Base-by-base conservation (phyloP, 1,139 yeast genomes). In the Diutina rugosa region DNA sequence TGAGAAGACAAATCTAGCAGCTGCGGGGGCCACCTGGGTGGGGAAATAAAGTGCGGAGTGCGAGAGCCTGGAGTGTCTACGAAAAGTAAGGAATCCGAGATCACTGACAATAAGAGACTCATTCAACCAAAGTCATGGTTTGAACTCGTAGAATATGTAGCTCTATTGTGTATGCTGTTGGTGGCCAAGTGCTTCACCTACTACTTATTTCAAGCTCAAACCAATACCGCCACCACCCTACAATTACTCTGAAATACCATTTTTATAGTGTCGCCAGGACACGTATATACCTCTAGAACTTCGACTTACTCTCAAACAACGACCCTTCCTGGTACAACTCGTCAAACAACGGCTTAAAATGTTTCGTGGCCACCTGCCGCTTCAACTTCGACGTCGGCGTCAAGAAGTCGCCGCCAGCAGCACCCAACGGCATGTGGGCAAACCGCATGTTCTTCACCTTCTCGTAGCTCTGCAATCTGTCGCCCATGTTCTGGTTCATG, bases 371-470 rank as follows among this genome's bases (percentile, higher is more conserved):
- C 46, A 65, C 57, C 1, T 69, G 78, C 63, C 95, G 74, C 70
- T 83, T 85, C 60, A 86, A 77, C 70, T 87, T 87, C 65, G 86
- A 69, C 2, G 95, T 87, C 52, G 95, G 95, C 5, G 95, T 87
- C 51, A 87, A 69, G n/a, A 82, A 80, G 56, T 82, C 85, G 58
- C 82, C 53, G 1, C 53, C 53, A 8, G 53, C 28, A 16, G 16
- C 41, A 7, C 53, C 53, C 14, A 49, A 16, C 3, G 53, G 53
- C n/a, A 21, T 6, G 9, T 32, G 41, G 32, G 28, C 44, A 30
- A 49, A 49, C 28, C 26, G n/a, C n/a, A 49, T 44, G 29, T 49
- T 49, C 21, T 49, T 49, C 8, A 32, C n/a, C 53, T 49, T 49
- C 32, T 49, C 53, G 32, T 29, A 49, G 14, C 44, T 18, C 32